Evolutionary conservation across 352 stramenopile genomes (phyloP).

Genomic region (Phytopythium sindhum): DNA sequence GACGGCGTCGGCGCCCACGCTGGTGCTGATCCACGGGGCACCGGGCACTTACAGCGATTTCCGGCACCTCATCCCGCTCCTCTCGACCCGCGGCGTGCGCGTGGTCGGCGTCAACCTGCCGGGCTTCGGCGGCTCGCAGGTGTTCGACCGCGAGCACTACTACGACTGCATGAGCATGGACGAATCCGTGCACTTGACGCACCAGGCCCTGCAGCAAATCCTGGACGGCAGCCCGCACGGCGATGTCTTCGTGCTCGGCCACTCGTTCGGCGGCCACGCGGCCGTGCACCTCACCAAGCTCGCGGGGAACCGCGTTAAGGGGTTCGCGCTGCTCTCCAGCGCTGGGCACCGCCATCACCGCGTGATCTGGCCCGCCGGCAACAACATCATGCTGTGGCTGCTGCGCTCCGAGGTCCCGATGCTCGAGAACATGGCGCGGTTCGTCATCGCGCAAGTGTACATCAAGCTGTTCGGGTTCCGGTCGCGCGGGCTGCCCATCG

Average conservation of each 20-base stretch:
- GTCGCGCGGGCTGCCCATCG: constrained; percentile 21
- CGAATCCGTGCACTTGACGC: constrained; percentile 27
- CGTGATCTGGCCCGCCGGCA: constrained; percentile 26
- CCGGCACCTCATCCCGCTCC: constrained; percentile 52
- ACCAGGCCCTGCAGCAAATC: constrained; percentile 36
- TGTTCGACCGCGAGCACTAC: constrained; percentile 34
- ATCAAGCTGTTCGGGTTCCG: constrained; percentile 44
- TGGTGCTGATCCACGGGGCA: constrained; percentile 60
- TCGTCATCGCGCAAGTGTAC: constrained; percentile 40
- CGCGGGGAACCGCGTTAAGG: constrained; percentile 28
- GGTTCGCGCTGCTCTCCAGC: constrained; percentile 42
- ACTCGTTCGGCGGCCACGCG: constrained; percentile 65
- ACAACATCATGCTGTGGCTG: constrained; percentile 25
- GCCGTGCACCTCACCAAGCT: constrained; percentile 35
- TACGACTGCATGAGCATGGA: constrained; percentile 34
- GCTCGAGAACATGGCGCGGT: constrained; percentile 15
- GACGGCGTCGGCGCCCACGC: constrained; percentile 21
- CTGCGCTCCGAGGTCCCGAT: constrained; percentile 22
- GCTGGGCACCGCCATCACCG: constrained; percentile 43
- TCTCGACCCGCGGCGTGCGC: constrained; percentile 33
- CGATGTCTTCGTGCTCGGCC: constrained; percentile 52
- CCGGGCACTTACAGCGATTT: constrained; percentile 65
- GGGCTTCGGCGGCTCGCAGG: constrained; percentile 44
- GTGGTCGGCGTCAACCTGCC: constrained; percentile 64
- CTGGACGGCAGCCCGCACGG: constrained; percentile 14